Evolutionary conservation across 768 basidiomycete species (phyloP).

Genomic region (Boletus insuetus): DNA sequence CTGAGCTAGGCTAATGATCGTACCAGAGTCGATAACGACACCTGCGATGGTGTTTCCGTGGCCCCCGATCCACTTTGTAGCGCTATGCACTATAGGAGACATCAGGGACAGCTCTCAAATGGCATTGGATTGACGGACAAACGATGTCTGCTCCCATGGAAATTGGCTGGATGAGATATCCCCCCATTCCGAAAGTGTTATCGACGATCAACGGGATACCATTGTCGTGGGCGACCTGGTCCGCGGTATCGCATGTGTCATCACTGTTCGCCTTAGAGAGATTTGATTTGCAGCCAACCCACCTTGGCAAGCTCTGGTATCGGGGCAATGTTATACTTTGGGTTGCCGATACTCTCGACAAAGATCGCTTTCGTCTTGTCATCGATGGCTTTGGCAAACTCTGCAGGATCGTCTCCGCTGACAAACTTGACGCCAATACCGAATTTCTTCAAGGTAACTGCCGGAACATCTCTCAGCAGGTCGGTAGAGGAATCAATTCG

Average conservation of each 20-base stretch:
- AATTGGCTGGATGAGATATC: constrained; percentile 68
- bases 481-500: too few species aligned
- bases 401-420: constrained; percentile 49
- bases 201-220: constrained; percentile 79
- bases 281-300: not conserved
- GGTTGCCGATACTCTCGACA: constrained; percentile 79
- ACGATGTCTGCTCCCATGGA: constrained; percentile 77
- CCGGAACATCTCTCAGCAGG: not conserved
- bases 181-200: constrained; percentile 74
- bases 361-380: constrained; percentile 75
- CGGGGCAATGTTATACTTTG: constrained; percentile 65
- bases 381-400: constrained; percentile 67
- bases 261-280: not conserved
- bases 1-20: not conserved
- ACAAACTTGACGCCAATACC: constrained; percentile 44
- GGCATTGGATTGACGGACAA: constrained; percentile 32
- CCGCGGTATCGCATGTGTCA: not conserved
- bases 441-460: constrained; percentile 20
- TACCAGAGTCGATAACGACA: constrained; percentile 69
- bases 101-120: not conserved
- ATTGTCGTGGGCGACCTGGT: constrained; percentile 65
- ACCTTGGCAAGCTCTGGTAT: constrained; percentile 70
- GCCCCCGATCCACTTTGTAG: constrained; percentile 84
- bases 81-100: constrained; percentile 54
- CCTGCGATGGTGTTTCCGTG: constrained; percentile 81